A percentile compares a stretch with the other conserved stretches of the same genome.
These are phyloP conservation scores for Fusarium siculi DNA, from an alignment of 2,329 filamentous ascomycete species.

Conservation along the genomic window DNA sequence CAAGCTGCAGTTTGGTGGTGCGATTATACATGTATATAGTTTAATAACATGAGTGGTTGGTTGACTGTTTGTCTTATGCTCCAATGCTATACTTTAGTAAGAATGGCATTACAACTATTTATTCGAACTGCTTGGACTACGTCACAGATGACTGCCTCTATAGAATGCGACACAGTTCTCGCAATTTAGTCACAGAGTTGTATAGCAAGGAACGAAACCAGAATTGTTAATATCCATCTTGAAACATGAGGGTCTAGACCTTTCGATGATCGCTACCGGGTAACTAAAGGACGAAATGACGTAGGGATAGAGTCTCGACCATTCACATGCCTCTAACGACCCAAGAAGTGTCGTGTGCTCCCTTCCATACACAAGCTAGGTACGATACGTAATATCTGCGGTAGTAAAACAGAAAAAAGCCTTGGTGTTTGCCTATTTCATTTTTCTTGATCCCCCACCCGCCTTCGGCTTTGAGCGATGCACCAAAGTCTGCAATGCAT, in stretches of 20 bases:
- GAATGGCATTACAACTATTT: background rate
- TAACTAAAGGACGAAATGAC: background rate
- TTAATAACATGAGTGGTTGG: background rate
- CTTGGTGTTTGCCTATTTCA: constrained; percentile 24
- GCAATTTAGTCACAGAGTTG: background rate
- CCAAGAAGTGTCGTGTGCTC: background rate
- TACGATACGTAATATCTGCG: background rate
- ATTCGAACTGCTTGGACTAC: background rate
- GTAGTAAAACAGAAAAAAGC: background rate
- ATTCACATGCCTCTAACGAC: background rate
- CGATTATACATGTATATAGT: background rate
- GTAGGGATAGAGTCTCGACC: background rate
- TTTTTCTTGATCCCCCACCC: background rate
- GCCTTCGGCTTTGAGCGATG: constrained; percentile 21
- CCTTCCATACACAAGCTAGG: background rate
- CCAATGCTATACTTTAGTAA: background rate
- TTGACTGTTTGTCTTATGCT: too few species aligned
- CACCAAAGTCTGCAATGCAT: background rate
- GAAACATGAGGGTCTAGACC: background rate
- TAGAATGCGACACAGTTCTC: background rate
- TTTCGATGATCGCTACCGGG: background rate
- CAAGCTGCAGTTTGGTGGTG: background rate
- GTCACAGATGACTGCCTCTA: background rate
- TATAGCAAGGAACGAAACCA: background rate
- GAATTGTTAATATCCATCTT: background rate